Base-by-base conservation (phyloP, 257 asterid genomes). In the Petrea volubilis region DNA sequence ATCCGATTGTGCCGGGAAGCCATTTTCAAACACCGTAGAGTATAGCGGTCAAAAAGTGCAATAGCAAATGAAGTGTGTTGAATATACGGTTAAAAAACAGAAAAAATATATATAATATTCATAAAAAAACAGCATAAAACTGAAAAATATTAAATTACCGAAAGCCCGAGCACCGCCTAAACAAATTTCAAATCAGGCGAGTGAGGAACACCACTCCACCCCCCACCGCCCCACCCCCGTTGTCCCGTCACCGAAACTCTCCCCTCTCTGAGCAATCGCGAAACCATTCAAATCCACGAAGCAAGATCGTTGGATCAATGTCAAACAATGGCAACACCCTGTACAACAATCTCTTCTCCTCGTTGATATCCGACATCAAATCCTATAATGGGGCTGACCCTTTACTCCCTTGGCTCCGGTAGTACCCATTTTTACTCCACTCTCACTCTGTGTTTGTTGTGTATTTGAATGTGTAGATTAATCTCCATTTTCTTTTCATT, bases 381-480 rank as follows among this genome's bases (percentile, higher is more conserved):
- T 82, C 86, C 67, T 94, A 91, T 69, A 73, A 24, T 17, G 97
- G 97, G 52, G 72, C 17, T 21, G 97, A 94, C 34, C 99, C 96
- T 71, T 92, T 94, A 47, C 90, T 86, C 60, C 99, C 99, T 15
- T 94, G 97, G 99, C 88, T 94, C 20, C 87, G 99, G 99, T 89
- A 84, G 6, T 52, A 28, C 73, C 61, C 40, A 11, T 34, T 23
- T 25, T n/a, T n/a, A n/a, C 34, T n/a, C 59, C 11, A 27, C 52
- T 28, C 20, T 2, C 27, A 15, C 43, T 52, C 38, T 21, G 11
- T 56, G 14, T 56, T 52, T 34, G 12, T 53, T 31, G 41, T 38
- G 1, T 68, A n/a, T 38, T 75, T 65, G 65, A 64, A 13, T 65
- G 15, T 68, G 50, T 44, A 4, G 70, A 4, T 68, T 17, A 21